phyloP scores from a whole-genome alignment of 2,329 filamentous ascomycete genomes.

The Pseudogymnoascus sp. region DNA sequence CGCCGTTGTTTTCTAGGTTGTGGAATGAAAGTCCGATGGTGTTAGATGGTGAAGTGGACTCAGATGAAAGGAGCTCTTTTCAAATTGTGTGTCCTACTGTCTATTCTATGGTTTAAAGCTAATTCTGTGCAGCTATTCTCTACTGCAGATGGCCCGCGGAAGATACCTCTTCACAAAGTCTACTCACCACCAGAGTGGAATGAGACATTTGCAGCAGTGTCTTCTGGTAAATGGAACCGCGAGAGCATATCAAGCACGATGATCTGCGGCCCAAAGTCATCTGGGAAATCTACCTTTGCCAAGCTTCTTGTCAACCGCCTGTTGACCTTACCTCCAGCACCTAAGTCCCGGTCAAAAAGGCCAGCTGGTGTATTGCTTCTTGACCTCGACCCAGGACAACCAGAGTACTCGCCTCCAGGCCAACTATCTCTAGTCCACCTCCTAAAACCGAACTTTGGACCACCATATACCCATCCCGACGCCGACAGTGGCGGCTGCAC shows the following conservation, averaged over 20 bases:
- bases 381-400: conserved; percentile 70
- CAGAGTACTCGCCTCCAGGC: conserved; percentile 63
- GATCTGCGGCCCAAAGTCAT: conserved; percentile 60
- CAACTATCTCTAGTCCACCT: conserved; percentile 60
- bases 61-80: conserved; percentile 32
- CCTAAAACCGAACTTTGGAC: conserved; percentile 51
- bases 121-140: conserved; percentile 40
- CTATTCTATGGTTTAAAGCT: conserved; percentile 15
- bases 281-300: conserved; percentile 69
- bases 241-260: conserved; percentile 40
- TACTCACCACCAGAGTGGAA: conserved; percentile 53
- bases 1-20: conserved; percentile 56
- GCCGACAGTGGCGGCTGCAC: conserved; percentile 25
- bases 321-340: conserved; percentile 28
- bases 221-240: conserved; percentile 30
- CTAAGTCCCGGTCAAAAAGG: conserved; percentile 17
- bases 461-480: conserved; percentile 56
- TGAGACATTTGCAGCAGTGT: conserved; percentile 27
- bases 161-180: conserved; percentile 43
- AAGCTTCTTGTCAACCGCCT: conserved; percentile 58
- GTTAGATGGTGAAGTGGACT: conserved; percentile 23
- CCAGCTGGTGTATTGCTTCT: conserved; percentile 41
- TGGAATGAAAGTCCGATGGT: conserved; percentile 45
- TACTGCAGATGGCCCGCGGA: conserved; percentile 43
- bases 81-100: conserved; percentile 37